Percentiles rank a stretch among this genome's conserved stretches.
phyloP scores from a whole-genome alignment of 768 basidiomycete genomes.

The Lentinula lateritia region DNA sequence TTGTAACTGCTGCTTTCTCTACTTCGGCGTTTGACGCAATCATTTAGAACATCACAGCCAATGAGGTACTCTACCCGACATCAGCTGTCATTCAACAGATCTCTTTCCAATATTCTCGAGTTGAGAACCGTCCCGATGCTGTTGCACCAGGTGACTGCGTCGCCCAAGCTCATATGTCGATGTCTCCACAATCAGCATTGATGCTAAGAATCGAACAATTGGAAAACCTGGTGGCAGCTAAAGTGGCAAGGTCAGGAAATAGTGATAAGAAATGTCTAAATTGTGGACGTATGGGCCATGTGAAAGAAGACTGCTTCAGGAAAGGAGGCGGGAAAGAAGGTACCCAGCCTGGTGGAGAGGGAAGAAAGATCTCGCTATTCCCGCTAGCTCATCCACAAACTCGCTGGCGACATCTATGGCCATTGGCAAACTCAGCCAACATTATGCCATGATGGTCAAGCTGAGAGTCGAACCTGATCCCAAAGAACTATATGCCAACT shows the following conservation, averaged over 20 bases:
- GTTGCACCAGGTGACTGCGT: background rate
- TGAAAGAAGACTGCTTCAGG: constrained; percentile 16
- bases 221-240: background rate
- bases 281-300: constrained; percentile 13
- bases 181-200: no score
- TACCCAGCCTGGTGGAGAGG: constrained; percentile 11
- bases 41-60: background rate
- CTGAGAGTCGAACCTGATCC: background rate
- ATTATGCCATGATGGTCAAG: background rate
- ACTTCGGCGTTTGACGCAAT: background rate
- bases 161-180: background rate
- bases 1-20: constrained; percentile 1
- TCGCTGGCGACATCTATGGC: no score
- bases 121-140: background rate
- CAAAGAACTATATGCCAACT: constrained; percentile 9
- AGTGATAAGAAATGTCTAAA: constrained; percentile 11
- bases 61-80: background rate
- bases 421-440: background rate
- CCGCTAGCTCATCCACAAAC: background rate
- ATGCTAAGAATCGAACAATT: background rate
- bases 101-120: background rate
- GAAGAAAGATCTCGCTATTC: background rate
- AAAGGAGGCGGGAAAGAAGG: constrained; percentile 22
- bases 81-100: constrained; percentile 2
- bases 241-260: background rate